Evolutionary conservation across 2,329 filamentous ascomycete genomes (phyloP).

Genomic region (Fusarium hostae): DNA sequence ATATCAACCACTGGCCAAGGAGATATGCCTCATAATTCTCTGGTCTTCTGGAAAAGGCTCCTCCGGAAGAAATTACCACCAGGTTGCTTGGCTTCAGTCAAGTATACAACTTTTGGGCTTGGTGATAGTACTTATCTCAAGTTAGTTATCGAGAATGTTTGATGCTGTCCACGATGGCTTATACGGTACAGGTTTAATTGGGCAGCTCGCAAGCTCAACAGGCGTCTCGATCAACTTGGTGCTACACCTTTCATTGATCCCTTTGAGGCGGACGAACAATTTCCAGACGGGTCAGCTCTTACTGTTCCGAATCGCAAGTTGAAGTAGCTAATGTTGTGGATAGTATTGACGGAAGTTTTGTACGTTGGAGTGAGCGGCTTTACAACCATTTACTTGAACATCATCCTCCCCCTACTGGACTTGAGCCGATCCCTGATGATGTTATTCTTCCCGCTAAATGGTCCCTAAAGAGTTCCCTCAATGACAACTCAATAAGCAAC

Average conservation of each 20-base stretch:
- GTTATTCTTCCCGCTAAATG: constrained; percentile 80
- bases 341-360: constrained; percentile 83
- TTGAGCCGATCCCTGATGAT: constrained; percentile 78
- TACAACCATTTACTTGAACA: constrained; percentile 71
- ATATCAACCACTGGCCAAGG: constrained; percentile 95
- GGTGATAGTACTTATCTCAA: constrained; percentile 96
- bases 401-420: constrained; percentile 74
- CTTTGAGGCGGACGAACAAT: constrained; percentile 93
- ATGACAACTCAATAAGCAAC: constrained; percentile 6
- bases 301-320: too few species aligned
- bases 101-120: constrained; percentile 88
- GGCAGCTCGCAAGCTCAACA: constrained; percentile 88
- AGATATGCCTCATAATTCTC: constrained; percentile 86
- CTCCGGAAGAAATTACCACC: constrained; percentile 80
- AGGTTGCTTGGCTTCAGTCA: constrained; percentile 73
- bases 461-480: constrained; percentile 45
- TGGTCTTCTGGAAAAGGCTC: constrained; percentile 85
- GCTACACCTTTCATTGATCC: constrained; percentile 79
- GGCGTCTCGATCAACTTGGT: constrained; percentile 84
- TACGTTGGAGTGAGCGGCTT: constrained; percentile 79
- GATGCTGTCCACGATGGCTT: background rate
- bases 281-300: constrained; percentile 82
- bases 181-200: constrained; percentile 79
- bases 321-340: background rate
- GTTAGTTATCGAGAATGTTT: constrained; percentile 57